Evolutionary conservation across 768 basidiomycete genomes (phyloP).

Genomic region (Fistulinella prunicolor): DNA sequence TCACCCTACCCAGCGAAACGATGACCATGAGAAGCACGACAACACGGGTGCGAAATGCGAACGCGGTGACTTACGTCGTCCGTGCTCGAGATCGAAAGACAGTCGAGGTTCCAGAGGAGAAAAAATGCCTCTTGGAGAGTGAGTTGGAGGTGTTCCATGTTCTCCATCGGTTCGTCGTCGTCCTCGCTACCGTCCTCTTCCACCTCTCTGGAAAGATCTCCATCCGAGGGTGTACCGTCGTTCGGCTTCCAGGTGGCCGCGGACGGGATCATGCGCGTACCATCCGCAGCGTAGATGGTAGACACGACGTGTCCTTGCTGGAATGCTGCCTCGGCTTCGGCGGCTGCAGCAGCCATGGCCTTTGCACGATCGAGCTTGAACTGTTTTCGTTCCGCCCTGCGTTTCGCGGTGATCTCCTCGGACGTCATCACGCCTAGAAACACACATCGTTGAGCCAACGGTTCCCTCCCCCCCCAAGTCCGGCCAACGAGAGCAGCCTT

Average conservation of each 20-base stretch:
- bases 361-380: constrained; percentile 91
- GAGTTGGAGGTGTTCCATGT: constrained; percentile 89
- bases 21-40: not conserved
- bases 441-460: no score
- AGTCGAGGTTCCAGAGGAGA: constrained; percentile 79
- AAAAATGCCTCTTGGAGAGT: constrained; percentile 90
- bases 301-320: constrained; percentile 63
- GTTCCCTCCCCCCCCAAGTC: no score
- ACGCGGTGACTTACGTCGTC: constrained; percentile 49
- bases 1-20: constrained; percentile 40
- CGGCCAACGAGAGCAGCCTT: no score
- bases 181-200: constrained; percentile 35
- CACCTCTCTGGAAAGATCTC: constrained; percentile 12
- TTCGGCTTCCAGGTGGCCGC: constrained; percentile 76
- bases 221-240: constrained; percentile 14
- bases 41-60: not conserved
- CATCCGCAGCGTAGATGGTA: constrained; percentile 54
- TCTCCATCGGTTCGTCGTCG: constrained; percentile 54
- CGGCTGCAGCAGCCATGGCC: constrained; percentile 79
- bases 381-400: constrained; percentile 83
- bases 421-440: constrained; percentile 53
- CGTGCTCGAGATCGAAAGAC: constrained; percentile 67
- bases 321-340: constrained; percentile 77
- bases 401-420: constrained; percentile 87
- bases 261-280: constrained; percentile 57